Base-by-base conservation (phyloP, 2,329 filamentous ascomycete species). In the Huntiella moniliformis region DNA sequence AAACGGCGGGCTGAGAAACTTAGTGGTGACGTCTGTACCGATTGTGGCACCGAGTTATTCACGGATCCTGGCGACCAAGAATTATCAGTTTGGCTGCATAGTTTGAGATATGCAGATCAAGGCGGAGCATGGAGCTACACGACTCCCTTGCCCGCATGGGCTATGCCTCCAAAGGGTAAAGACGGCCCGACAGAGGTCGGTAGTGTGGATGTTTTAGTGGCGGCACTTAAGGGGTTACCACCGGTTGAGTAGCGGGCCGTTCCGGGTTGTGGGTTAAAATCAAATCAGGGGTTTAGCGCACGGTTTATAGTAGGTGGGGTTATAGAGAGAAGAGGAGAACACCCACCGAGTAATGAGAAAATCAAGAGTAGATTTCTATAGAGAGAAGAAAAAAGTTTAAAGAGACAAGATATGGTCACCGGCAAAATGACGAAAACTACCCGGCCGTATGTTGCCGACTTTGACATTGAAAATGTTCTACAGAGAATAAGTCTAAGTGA, bases 1-100 rank as follows among this genome's bases (percentile, higher is more conserved):
- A 85, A 87, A 62, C 76, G 79, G 55, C 87, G 88, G 55, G 88
- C 87, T 1, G 91, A 98, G 67, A 87, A 84, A 59, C 81, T 96
- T 71, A 92, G 87, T 1, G 91, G 91, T 10, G 68, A 86, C 56
- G 64, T 75, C 12, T 98, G 91, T 59, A 70, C 79, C 4, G 61
- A 86, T 32, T 98, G 91, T 60, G 72, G 80, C 49, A 94, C 91
- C 15, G 82, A 84, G 16, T 67, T 98, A 38, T 98, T 96, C 61
- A 92, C 83, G 12, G 91, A 98, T 57, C 91, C 91, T 0, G 87
- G 87, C 1, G 63, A 70, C 37, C 87, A 96, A 56, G 91, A 98
- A 65, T 68, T 98, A 40, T 84, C 83, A 0, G 80, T 98, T 36
- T 98, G 88, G 71, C 68, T 98, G 51, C 91, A 98, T 64, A 92